These are phyloP conservation scores for Aspergillus sp. DNA, from an alignment of 2,329 filamentous ascomycete species.

Conservation along the genomic window DNA sequence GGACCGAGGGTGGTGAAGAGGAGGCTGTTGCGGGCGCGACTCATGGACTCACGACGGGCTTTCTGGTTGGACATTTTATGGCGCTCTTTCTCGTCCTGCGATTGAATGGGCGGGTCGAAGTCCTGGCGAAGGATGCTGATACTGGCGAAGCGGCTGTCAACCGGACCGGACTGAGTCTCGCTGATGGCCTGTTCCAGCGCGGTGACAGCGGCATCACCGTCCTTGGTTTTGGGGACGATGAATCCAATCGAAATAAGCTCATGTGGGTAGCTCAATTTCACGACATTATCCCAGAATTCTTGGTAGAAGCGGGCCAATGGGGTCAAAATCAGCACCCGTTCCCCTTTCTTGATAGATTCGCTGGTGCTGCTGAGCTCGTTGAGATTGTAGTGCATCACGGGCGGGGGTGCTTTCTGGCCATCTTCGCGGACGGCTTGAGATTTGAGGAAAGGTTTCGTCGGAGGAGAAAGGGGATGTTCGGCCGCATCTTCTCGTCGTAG, in stretches of 20 bases:
- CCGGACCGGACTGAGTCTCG: constrained; percentile 79
- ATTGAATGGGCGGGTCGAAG: constrained; percentile 77
- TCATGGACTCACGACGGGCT: constrained; percentile 81
- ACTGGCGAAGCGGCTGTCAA: constrained; percentile 82
- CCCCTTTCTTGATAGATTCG: constrained; percentile 73
- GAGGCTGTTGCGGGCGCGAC: constrained; percentile 87
- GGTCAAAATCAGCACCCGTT: constrained; percentile 87
- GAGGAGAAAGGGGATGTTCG: constrained; percentile 70
- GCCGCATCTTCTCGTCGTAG: constrained; percentile 61
- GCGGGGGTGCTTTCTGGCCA: constrained; percentile 65
- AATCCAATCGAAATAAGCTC: constrained; percentile 93
- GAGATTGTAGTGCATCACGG: constrained; percentile 89
- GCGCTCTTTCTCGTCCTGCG: constrained; percentile 82
- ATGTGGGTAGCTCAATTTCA: constrained; percentile 83
- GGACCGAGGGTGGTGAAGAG: constrained; percentile 94
- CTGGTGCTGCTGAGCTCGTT: constrained; percentile 87
- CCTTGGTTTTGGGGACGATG: constrained; percentile 90
- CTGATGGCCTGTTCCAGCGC: constrained; percentile 82
- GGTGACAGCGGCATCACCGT: constrained; percentile 82
- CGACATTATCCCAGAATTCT: constrained; percentile 91
- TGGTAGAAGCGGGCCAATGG: constrained; percentile 92
- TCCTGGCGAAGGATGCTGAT: constrained; percentile 95
- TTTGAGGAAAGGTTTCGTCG: constrained; percentile 73
- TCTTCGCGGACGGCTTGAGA: constrained; percentile 52
- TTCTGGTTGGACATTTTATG: constrained; percentile 94